Conservation (phyloP, 2,329 filamentous ascomycete species). For the Aspergillus sp. region DNA sequence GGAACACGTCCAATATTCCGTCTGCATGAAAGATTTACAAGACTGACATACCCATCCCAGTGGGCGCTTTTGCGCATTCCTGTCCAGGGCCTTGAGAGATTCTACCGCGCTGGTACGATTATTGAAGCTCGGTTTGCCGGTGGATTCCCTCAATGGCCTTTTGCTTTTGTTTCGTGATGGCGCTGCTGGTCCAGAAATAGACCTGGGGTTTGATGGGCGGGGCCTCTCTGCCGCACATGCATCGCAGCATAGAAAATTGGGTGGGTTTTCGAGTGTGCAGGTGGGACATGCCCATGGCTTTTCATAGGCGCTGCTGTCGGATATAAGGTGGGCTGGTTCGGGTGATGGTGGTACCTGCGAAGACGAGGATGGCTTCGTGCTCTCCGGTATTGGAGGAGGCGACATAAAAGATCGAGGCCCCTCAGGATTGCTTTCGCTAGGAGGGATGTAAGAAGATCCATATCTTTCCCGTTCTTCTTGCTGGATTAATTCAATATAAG, state of each 20-base stretch:
- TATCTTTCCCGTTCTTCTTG: conserved; percentile 61
- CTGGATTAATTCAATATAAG: conserved; percentile 77
- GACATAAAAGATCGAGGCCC: conserved; percentile 36
- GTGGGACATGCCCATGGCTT: conserved; percentile 51
- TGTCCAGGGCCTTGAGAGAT: conserved; percentile 29
- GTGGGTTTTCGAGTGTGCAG: conserved; percentile 55
- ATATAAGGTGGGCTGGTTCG: conserved; percentile 10
- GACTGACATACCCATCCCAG: conserved; percentile 52
- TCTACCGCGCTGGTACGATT: conserved; percentile 29
- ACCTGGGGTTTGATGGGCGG: conserved; percentile 13
- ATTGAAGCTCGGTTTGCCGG: conserved; percentile 17
- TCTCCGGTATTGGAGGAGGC: conserved; percentile 29
- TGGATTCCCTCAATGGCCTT: conserved; percentile 10
- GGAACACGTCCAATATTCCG: conserved; percentile 57
- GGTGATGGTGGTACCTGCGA: conserved; percentile 1
- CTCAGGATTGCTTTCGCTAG: conserved; percentile 46
- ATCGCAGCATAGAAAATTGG: conserved; percentile 53
- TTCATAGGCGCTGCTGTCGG: conserved; percentile 25
- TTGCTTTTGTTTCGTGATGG: conserved; percentile 14
- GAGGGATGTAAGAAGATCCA: conserved; percentile 48
- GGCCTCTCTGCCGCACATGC: conserved; percentile 52
- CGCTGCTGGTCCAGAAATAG: conserved; percentile 5
- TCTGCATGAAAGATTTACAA: conserved; percentile 57
- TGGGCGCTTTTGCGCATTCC: conserved; percentile 38
- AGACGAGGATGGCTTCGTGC: conserved; percentile 15